Conservation (phyloP, 768 basidiomycete species). For the Leccinum barrowsii region DNA sequence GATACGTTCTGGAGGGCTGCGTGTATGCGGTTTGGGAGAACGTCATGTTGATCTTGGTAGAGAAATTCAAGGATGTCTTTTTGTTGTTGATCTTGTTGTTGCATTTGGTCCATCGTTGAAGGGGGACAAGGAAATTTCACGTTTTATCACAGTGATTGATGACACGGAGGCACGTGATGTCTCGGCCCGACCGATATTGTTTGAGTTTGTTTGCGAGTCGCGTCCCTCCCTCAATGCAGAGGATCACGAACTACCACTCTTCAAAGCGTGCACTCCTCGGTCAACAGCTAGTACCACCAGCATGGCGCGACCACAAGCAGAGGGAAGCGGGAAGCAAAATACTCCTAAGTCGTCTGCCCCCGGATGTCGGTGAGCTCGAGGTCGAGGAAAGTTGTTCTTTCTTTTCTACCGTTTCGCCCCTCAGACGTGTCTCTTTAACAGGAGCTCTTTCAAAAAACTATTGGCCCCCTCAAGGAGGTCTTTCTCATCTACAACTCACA, state of each 20-base stretch:
- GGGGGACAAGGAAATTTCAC: no score
- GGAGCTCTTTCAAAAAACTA: slow-evolving; percentile 74
- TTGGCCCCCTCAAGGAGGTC: slow-evolving; percentile 67
- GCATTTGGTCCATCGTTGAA: slow-evolving; percentile 22
- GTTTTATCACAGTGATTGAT: background rate
- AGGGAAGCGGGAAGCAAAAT: slow-evolving; percentile 58
- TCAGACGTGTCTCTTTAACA: slow-evolving; percentile 28
- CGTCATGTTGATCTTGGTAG: slow-evolving; percentile 25
- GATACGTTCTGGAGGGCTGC: slow-evolving; percentile 1
- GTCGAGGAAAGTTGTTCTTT: slow-evolving; percentile 49
- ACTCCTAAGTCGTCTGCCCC: slow-evolving; percentile 58
- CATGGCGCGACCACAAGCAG: slow-evolving; percentile 50
- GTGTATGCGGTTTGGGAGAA: slow-evolving; percentile 8
- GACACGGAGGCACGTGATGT: background rate
- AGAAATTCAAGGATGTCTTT: slow-evolving; percentile 36
- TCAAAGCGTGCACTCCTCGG: slow-evolving; percentile 58
- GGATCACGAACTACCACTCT: slow-evolving; percentile 45
- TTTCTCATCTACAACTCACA: slow-evolving; percentile 76
- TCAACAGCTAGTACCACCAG: slow-evolving; percentile 51
- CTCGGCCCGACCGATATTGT: background rate
- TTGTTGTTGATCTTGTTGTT: slow-evolving; percentile 28
- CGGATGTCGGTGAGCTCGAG: slow-evolving; percentile 67
- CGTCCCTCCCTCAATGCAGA: slow-evolving; percentile 8
- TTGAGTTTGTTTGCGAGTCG: slow-evolving; percentile 6
- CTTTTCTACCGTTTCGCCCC: background rate